Percentiles rank a stretch among this genome's conserved stretches.
phyloP scores from a whole-genome alignment of 495 filamentous ascomycete genomes.

The Cairneyella variabilis region DNA sequence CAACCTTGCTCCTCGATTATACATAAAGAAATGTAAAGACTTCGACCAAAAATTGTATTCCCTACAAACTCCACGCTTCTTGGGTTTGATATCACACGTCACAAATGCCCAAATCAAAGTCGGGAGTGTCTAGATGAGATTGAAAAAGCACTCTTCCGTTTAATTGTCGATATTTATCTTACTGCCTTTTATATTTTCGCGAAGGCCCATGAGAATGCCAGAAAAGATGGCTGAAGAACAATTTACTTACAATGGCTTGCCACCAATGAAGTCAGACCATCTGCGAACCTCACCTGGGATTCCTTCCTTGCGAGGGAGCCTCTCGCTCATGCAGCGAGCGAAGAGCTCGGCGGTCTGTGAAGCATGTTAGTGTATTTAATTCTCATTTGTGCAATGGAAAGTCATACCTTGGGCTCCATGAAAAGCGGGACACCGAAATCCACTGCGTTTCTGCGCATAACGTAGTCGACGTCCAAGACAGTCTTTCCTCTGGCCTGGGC shows the following conservation, averaged over 20 bases:
- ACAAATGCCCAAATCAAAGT: too few species aligned
- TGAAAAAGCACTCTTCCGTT: too few species aligned
- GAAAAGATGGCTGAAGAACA: not conserved
- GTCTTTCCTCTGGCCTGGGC: constrained; percentile 80
- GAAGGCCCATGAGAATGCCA: not conserved
- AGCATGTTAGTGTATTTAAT: constrained; percentile 19
- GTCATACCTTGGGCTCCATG: constrained; percentile 95
- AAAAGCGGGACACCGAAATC: constrained; percentile 97
- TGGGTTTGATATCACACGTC: too few species aligned
- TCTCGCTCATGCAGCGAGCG: constrained; percentile 92
- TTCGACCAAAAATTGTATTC: too few species aligned
- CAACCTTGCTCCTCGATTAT: too few species aligned
- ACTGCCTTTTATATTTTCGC: too few species aligned
- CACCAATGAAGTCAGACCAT: constrained; percentile 93
- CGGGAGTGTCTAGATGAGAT: too few species aligned
- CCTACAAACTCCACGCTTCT: too few species aligned
- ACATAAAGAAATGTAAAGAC: too few species aligned
- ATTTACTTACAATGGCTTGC: constrained; percentile 68
- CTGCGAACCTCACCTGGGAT: constrained; percentile 85
- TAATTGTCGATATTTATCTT: too few species aligned
- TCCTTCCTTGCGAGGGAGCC: constrained; percentile 76
- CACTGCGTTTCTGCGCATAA: constrained; percentile 93
- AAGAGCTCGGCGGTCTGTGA: constrained; percentile 88
- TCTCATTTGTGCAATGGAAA: constrained; percentile 6
- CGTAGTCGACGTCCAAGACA: constrained; percentile 88